These are phyloP conservation scores for Solanum chacoense DNA, from an alignment of 305 asterid species.

Conservation along the genomic window DNA sequence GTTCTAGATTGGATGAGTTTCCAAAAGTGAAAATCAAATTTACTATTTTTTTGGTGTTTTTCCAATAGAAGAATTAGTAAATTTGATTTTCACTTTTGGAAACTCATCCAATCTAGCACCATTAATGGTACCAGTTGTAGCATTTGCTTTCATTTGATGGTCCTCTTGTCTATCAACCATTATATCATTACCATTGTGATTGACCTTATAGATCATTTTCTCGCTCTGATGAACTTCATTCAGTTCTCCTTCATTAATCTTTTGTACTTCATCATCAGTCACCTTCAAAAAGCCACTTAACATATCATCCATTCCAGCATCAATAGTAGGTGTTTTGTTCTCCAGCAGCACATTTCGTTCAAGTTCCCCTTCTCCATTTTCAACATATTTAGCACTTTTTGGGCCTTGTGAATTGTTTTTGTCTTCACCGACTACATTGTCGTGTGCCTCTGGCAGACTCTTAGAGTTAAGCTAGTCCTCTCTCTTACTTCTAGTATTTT, in stretches of 20 bases:
- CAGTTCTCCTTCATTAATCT: constrained; percentile 16
- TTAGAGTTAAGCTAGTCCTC: constrained; percentile 4
- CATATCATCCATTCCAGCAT: constrained; percentile 15
- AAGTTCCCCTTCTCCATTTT: constrained; percentile 5
- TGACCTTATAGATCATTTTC: constrained; percentile 6
- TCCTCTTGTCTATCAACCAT: neutral
- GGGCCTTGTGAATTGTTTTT: neutral
- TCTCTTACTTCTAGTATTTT: constrained; percentile 7
- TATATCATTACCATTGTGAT: neutral
- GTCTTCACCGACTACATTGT: neutral
- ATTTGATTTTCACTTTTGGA: no score
- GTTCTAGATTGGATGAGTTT: neutral
- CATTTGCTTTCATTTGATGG: neutral
- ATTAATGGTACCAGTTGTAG: neutral
- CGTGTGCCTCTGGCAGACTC: constrained; percentile 4
- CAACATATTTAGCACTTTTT: neutral
- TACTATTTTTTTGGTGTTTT: neutral
- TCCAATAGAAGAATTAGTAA: neutral
- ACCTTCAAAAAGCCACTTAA: neutral
- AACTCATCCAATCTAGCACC: neutral
- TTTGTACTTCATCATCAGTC: constrained; percentile 23
- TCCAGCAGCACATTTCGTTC: neutral
- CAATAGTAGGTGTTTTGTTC: constrained; percentile 12
- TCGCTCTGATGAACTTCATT: constrained; percentile 16
- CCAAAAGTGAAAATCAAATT: neutral